Evolutionary conservation across 177 flowering plant species (phyloP).

Genomic region (Vitis hybrid): DNA sequence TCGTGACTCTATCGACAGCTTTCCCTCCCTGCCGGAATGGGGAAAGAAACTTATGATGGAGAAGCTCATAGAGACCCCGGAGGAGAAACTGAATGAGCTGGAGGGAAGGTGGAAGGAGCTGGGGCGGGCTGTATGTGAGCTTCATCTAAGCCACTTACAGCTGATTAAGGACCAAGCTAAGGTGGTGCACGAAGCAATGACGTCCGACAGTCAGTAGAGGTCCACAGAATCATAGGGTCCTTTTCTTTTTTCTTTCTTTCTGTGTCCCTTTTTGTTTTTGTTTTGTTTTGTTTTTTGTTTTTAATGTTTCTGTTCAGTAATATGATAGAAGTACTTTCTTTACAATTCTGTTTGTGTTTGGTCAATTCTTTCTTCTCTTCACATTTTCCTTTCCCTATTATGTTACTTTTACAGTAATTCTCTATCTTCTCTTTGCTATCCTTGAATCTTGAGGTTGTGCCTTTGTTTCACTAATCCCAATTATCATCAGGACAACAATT

Average conservation of each 20-base stretch:
- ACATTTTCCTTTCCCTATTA: not conserved
- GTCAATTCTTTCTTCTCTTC: not conserved
- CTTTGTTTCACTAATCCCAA: not conserved
- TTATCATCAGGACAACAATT: not conserved
- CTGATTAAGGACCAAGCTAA: slow-evolving; percentile 10
- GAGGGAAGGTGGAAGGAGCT: slow-evolving; percentile 20
- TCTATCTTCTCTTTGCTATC: not conserved
- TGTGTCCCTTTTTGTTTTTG: not conserved
- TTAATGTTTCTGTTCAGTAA: not conserved
- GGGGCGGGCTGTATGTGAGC: slow-evolving; percentile 3
- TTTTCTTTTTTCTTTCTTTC: no score
- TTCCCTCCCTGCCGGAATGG: not conserved
- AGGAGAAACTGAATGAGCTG: slow-evolving; percentile 21
- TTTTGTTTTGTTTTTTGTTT: not conserved
- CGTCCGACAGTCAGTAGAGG: not conserved
- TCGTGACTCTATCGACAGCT: no score
- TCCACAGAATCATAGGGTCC: not conserved
- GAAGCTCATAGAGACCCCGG: slow-evolving; percentile 15
- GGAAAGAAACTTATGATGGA: slow-evolving; percentile 11
- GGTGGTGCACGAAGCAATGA: slow-evolving; percentile 6
- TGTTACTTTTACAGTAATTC: no score
- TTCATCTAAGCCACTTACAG: slow-evolving; percentile 1
- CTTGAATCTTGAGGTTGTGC: not conserved
- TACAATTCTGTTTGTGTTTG: not conserved
- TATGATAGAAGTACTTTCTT: not conserved